phyloP scores from a whole-genome alignment of 352 stramenopile genomes.

The Phytopythium vexans region DNA sequence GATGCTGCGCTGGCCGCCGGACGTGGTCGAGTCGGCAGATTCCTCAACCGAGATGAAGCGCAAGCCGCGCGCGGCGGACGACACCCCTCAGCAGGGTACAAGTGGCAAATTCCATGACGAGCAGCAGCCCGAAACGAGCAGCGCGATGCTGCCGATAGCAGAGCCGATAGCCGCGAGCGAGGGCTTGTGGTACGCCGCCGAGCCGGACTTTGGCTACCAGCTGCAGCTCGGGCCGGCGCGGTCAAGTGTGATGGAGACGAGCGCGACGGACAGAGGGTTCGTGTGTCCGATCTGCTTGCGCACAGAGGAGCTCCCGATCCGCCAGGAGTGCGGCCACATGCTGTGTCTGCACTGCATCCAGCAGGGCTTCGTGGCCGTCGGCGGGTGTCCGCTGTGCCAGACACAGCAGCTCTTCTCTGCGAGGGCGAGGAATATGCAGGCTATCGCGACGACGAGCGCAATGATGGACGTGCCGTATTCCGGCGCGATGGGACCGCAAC shows the following conservation, averaged over 20 bases:
- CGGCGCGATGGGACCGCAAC: too few species aligned
- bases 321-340: constrained; percentile 50
- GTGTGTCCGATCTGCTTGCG: constrained; percentile 50
- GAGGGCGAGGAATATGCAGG: background rate
- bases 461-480: background rate
- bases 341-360: constrained; percentile 51
- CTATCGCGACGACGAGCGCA: background rate
- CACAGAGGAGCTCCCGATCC: constrained; percentile 31
- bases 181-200: constrained; percentile 16
- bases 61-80: constrained; percentile 2
- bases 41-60: constrained; percentile 4
- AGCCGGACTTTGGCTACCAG: constrained; percentile 23
- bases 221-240: constrained; percentile 19
- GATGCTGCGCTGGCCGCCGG: constrained; percentile 5
- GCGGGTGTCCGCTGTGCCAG: constrained; percentile 45
- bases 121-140: constrained; percentile 17
- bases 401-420: constrained; percentile 39
- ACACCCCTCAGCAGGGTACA: background rate
- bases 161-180: constrained; percentile 13
- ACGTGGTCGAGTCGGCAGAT: background rate
- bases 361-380: constrained; percentile 33
- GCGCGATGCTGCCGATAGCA: constrained; percentile 11
- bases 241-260: background rate
- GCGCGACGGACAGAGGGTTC: constrained; percentile 2
- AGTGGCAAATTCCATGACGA: constrained; percentile 6